phyloP scores from a whole-genome alignment of 2,329 filamentous ascomycete genomes.

The Rhinocladiella mackenziei region DNA sequence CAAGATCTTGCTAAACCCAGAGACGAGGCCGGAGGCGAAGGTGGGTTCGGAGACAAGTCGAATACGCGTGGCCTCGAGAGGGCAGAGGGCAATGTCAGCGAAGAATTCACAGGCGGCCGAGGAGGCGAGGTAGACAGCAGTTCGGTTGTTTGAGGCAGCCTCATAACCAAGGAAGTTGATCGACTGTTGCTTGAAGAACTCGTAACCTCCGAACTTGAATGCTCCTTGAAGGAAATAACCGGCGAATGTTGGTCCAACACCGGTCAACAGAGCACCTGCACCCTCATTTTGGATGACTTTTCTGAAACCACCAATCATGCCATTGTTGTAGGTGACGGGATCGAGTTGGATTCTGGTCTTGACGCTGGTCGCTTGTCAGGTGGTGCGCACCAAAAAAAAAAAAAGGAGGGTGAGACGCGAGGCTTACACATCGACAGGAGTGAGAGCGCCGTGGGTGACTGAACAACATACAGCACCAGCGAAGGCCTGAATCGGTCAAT shows the following conservation, averaged over 20 bases:
- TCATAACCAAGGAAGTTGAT: slow-evolving; percentile 78
- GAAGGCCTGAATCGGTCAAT: slow-evolving; percentile 55
- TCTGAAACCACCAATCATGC: slow-evolving; percentile 79
- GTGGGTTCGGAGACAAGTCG: slow-evolving; percentile 85
- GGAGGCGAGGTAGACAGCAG: slow-evolving; percentile 71
- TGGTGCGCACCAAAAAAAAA: slow-evolving; percentile 24
- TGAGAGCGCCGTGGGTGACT: slow-evolving; percentile 93
- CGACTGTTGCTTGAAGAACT: slow-evolving; percentile 91
- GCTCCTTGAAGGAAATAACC: slow-evolving; percentile 94
- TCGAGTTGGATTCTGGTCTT: slow-evolving; percentile 96
- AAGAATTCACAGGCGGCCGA: slow-evolving; percentile 62
- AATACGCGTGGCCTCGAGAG: slow-evolving; percentile 88
- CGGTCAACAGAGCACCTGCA: slow-evolving; percentile 79
- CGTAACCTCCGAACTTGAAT: slow-evolving; percentile 92
- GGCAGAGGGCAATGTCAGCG: slow-evolving; percentile 69
- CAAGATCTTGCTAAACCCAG: slow-evolving; percentile 77
- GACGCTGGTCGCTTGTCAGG: slow-evolving; percentile 56
- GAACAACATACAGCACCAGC: slow-evolving; percentile 98
- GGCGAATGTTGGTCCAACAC: slow-evolving; percentile 77
- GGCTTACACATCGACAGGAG: slow-evolving; percentile 98
- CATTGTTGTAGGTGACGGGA: slow-evolving; percentile 81
- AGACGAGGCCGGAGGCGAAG: slow-evolving; percentile 74
- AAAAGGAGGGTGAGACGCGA: slow-evolving; percentile 31
- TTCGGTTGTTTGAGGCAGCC: slow-evolving; percentile 72
- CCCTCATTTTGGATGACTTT: slow-evolving; percentile 82